phyloP scores from a whole-genome alignment of 2,329 filamentous ascomycete species.

The Epichloe elymi region DNA sequence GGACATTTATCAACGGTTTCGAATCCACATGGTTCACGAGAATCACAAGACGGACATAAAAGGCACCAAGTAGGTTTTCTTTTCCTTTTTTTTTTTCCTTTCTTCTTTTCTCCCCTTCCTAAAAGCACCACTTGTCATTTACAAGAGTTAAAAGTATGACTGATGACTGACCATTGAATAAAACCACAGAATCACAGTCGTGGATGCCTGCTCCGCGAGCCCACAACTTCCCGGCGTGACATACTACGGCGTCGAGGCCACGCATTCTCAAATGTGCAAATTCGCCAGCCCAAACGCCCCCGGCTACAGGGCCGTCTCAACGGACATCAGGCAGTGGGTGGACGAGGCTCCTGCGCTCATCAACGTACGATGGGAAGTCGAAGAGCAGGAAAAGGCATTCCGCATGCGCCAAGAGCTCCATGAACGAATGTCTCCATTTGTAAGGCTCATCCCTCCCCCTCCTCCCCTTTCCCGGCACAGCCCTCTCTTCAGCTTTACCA shows the following conservation, averaged over 20 bases:
- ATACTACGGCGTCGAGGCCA: constrained; percentile 62
- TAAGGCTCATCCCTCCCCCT: constrained; percentile 1
- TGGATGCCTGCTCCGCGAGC: constrained; percentile 56
- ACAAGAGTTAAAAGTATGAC: too few relatives aligned
- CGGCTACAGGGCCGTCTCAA: constrained; percentile 44
- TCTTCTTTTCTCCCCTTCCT: too few relatives aligned
- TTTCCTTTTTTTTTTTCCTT: too few relatives aligned
- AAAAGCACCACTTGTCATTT: too few relatives aligned
- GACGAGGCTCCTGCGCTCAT: constrained; percentile 41
- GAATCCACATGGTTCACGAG: constrained; percentile 67
- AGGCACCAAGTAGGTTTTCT: constrained; percentile 35
- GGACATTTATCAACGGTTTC: constrained; percentile 56
- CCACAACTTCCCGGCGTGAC: constrained; percentile 57
- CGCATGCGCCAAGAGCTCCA: constrained; percentile 30
- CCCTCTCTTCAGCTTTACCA: neutral
- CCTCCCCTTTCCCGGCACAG: neutral
- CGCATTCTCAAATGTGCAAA: constrained; percentile 62
- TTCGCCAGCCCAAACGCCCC: constrained; percentile 51
- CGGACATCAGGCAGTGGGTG: constrained; percentile 37
- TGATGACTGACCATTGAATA: too few relatives aligned
- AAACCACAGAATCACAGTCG: constrained; percentile 38
- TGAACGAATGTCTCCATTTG: constrained; percentile 26
- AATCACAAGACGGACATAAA: constrained; percentile 58
- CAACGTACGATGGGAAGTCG: constrained; percentile 43
- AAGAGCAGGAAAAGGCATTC: constrained; percentile 38